phyloP scores from a whole-genome alignment of 2,329 filamentous ascomycete species.

The Seiridium cupressi region DNA sequence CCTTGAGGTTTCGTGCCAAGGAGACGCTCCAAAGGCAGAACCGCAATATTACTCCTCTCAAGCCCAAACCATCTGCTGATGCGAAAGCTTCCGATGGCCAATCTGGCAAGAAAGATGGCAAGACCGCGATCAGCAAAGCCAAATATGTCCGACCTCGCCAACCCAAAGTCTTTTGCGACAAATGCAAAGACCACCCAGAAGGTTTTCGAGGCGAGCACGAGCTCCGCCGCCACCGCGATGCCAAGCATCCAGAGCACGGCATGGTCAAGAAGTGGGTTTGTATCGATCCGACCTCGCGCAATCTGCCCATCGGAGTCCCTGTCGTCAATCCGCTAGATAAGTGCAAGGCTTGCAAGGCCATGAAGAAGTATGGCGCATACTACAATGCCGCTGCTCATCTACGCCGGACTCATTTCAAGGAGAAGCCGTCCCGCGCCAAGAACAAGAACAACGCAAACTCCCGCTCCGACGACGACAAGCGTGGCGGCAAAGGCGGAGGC shows the following conservation, averaged over 20 bases:
- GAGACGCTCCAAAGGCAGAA: slow-evolving; percentile 47
- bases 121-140: slow-evolving; percentile 40
- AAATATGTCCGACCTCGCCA: slow-evolving; percentile 63
- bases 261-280: slow-evolving; percentile 58
- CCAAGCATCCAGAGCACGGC: slow-evolving; percentile 55
- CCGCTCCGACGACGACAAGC: slow-evolving; percentile 42
- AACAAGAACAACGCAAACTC: slow-evolving; percentile 31
- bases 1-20: slow-evolving; percentile 45
- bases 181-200: slow-evolving; percentile 70
- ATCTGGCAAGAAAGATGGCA: slow-evolving; percentile 36
- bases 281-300: slow-evolving; percentile 46
- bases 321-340: slow-evolving; percentile 66
- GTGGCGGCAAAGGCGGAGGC: slow-evolving; percentile 53
- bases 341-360: slow-evolving; percentile 77
- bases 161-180: slow-evolving; percentile 67
- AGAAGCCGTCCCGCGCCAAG: slow-evolving; percentile 47
- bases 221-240: slow-evolving; percentile 63
- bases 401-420: slow-evolving; percentile 83
- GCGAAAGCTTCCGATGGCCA: slow-evolving; percentile 20
- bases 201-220: slow-evolving; percentile 89
- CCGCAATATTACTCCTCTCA: slow-evolving; percentile 35
- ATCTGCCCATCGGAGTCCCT: slow-evolving; percentile 40
- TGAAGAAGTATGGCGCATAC: slow-evolving; percentile 84
- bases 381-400: slow-evolving; percentile 95
- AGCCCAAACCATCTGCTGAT: slow-evolving; percentile 42